Evolutionary conservation across 305 asterid genomes (phyloP).

Genomic region (Fraxinus albicans): DNA sequence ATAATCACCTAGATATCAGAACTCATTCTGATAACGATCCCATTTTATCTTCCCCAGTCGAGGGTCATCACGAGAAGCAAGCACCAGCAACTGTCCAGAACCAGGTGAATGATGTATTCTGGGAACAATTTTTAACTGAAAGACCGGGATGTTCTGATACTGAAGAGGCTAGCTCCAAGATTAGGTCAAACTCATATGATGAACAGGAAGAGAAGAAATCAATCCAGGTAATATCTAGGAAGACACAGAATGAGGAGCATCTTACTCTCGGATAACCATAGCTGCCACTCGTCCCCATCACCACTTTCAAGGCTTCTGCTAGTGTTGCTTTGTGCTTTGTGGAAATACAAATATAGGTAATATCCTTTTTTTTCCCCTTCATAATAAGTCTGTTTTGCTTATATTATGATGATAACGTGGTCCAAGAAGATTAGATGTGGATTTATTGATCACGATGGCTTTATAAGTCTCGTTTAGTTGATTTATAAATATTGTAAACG

Average conservation of each 20-base stretch:
- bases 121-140: conserved; percentile 94
- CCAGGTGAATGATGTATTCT: conserved; percentile 81
- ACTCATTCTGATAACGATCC: conserved; percentile 28
- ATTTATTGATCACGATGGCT: background rate
- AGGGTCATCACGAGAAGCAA: conserved; percentile 33
- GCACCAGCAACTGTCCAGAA: conserved; percentile 40
- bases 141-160: conserved; percentile 77
- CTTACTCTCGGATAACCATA: conserved; percentile 50
- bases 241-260: conserved; percentile 56
- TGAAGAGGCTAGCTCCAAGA: conserved; percentile 71
- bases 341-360: background rate
- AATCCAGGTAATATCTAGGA: conserved; percentile 48
- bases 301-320: background rate
- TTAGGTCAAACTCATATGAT: conserved; percentile 36
- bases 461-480: background rate
- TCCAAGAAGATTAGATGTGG: background rate
- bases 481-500: background rate
- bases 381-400: background rate
- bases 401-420: background rate
- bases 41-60: conserved; percentile 34
- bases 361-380: background rate
- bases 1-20: conserved; percentile 24
- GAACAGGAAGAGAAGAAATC: conserved; percentile 53
- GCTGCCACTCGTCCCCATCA: background rate
- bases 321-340: background rate